Conservation (phyloP, 2,329 filamentous ascomycete species). For the Colletotrichum brevisporum region DNA sequence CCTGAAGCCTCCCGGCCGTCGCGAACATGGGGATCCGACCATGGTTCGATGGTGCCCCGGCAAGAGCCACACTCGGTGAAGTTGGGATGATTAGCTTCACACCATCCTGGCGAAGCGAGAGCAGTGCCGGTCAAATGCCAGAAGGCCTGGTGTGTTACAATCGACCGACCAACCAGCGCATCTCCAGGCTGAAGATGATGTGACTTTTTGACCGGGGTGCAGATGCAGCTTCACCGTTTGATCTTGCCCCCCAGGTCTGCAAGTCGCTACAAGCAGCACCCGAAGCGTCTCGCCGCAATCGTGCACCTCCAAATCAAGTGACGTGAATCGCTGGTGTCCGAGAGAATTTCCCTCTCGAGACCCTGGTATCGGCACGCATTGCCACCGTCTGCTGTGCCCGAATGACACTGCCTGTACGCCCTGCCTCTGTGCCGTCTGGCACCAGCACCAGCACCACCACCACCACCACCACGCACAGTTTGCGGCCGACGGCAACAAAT, state of each 20-base stretch:
- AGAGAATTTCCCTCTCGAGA: slow-evolving; percentile 16
- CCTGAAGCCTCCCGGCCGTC: not conserved
- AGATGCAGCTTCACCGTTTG: slow-evolving; percentile 22
- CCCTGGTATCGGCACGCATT: not conserved
- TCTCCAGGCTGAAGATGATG: slow-evolving; percentile 7
- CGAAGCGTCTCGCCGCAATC: not conserved
- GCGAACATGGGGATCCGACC: slow-evolving; percentile 9
- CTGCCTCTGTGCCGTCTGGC: not conserved
- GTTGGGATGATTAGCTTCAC: slow-evolving; percentile 31
- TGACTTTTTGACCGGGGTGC: slow-evolving; percentile 17
- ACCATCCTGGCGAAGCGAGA: slow-evolving; percentile 30
- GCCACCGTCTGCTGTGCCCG: slow-evolving; percentile 7
- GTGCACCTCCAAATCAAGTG: slow-evolving; percentile 17
- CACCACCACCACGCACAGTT: too few species aligned
- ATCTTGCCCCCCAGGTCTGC: slow-evolving; percentile 25
- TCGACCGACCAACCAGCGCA: slow-evolving; percentile 21
- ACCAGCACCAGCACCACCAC: not conserved
- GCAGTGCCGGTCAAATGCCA: slow-evolving; percentile 36
- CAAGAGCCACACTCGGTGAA: slow-evolving; percentile 34
- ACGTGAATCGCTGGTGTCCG: not conserved
- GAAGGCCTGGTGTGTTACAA: slow-evolving; percentile 8
- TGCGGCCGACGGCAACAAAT: not conserved
- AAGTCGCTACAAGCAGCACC: slow-evolving; percentile 20
- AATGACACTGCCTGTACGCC: not conserved
- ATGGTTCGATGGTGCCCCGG: slow-evolving; percentile 27